These are phyloP conservation scores for Ophiostoma ips DNA, from an alignment of 2,329 filamentous ascomycete genomes.

Conservation along the genomic window DNA sequence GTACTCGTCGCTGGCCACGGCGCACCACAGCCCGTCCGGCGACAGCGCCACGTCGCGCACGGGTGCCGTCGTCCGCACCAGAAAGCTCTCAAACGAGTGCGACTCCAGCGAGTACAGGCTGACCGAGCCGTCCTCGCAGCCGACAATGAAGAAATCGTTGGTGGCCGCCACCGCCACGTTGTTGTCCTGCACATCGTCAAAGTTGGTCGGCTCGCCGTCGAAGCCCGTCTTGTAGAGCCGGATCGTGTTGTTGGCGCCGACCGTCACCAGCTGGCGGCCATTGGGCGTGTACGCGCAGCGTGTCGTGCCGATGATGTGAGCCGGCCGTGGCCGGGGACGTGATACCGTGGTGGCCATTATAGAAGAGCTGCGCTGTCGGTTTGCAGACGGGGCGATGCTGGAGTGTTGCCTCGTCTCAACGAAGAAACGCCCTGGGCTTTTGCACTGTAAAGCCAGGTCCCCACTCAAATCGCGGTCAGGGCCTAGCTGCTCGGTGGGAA, in stretches of 20 bases:
- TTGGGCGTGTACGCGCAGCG: slow-evolving; percentile 82
- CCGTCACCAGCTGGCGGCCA: slow-evolving; percentile 75
- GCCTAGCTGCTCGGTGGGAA: slow-evolving; percentile 11
- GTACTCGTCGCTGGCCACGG: slow-evolving; percentile 92
- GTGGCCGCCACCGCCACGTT: slow-evolving; percentile 67
- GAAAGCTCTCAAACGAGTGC: slow-evolving; percentile 62
- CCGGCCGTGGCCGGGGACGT: slow-evolving; percentile 50
- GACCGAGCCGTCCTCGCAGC: slow-evolving; percentile 90
- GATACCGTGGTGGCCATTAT: slow-evolving; percentile 18
- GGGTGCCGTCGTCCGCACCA: slow-evolving; percentile 72
- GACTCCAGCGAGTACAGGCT: slow-evolving; percentile 75
- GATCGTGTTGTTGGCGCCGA: slow-evolving; percentile 85
- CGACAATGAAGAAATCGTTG: slow-evolving; percentile 73
- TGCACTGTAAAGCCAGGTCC: background rate
- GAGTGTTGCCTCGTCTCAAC: too few species aligned
- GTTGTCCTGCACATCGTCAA: slow-evolving; percentile 81
- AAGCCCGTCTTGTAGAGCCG: slow-evolving; percentile 85
- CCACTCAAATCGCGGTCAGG: background rate
- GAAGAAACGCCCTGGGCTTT: background rate
- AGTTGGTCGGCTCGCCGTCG: slow-evolving; percentile 80
- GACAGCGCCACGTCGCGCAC: slow-evolving; percentile 77
- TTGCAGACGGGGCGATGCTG: too few species aligned
- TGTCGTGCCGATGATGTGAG: slow-evolving; percentile 73
- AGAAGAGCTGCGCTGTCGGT: background rate
- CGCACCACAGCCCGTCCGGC: slow-evolving; percentile 71